Conservation (phyloP, 192 early-diverging fungal genomes). For the Pilaira anomala region DNA sequence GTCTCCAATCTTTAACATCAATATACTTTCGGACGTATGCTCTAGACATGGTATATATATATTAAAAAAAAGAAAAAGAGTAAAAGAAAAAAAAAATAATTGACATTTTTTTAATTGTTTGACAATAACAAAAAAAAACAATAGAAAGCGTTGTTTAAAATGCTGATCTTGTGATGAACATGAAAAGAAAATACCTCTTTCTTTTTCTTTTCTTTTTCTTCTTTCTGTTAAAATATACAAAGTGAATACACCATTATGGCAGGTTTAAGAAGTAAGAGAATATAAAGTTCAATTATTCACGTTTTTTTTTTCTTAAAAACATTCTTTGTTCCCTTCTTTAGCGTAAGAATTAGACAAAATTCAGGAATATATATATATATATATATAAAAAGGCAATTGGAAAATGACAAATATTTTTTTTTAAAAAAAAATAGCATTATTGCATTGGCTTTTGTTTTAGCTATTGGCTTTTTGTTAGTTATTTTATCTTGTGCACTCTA, state of each 20-base stretch:
- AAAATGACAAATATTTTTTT: not conserved
- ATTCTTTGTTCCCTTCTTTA: constrained; percentile 1
- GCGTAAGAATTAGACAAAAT: too few species aligned
- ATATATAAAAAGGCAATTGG: not conserved
- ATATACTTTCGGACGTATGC: constrained; percentile 35
- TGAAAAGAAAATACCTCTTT: too few species aligned
- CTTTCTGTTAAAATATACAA: too few species aligned
- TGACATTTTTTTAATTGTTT: too few species aligned
- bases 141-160: too few species aligned
- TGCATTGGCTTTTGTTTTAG: constrained; percentile 86
- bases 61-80: too few species aligned
- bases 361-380: not conserved
- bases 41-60: too few species aligned
- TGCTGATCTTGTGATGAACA: too few species aligned
- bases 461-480: constrained; percentile 86
- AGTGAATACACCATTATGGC: constrained; percentile 13
- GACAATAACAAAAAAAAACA: too few species aligned
- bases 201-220: too few species aligned
- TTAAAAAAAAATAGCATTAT: constrained; percentile 57
- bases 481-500: constrained; percentile 95
- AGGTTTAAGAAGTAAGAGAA: constrained; percentile 34
- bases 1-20: constrained; percentile 62
- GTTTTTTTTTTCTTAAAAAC: not conserved
- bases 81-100: too few species aligned
- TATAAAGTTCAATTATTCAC: not conserved